These are phyloP conservation scores for Clonostachys rhizophaga DNA, from an alignment of 2,329 filamentous ascomycete genomes.

Conservation along the genomic window DNA sequence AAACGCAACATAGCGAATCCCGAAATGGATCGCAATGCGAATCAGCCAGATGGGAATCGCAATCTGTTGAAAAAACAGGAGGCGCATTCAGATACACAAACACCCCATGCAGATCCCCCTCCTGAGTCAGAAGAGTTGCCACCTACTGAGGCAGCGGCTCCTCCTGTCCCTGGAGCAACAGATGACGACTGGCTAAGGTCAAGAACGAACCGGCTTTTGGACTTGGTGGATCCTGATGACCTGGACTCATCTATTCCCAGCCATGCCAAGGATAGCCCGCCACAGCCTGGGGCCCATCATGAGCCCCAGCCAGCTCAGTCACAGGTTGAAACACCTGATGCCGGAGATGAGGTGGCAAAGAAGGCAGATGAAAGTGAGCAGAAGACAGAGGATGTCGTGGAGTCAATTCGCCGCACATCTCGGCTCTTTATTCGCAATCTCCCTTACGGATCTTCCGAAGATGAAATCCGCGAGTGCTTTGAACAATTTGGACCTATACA, in stretches of 20 bases:
- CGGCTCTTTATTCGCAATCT: constrained; percentile 88
- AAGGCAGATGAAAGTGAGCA: not conserved
- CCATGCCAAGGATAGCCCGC: not conserved
- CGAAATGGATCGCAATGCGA: too few relatives aligned
- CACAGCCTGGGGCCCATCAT: not conserved
- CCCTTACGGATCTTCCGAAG: constrained; percentile 72
- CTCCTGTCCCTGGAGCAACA: constrained; percentile 38
- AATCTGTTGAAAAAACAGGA: too few relatives aligned
- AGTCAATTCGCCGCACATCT: constrained; percentile 65
- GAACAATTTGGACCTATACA: constrained; percentile 68
- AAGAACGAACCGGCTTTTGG: constrained; percentile 79
- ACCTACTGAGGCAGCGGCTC: constrained; percentile 12
- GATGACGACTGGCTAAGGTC: constrained; percentile 92
- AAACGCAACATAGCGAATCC: constrained; percentile 19
- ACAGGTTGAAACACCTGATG: constrained; percentile 7
- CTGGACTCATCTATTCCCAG: constrained; percentile 6
- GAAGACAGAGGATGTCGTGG: constrained; percentile 21
- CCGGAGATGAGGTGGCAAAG: not conserved
- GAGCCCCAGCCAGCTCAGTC: constrained; percentile 5
- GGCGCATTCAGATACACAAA: too few relatives aligned
- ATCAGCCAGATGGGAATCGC: too few relatives aligned
- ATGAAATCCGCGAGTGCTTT: constrained; percentile 72
- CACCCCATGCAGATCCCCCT: too few relatives aligned
- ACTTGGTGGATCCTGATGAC: constrained; percentile 74
- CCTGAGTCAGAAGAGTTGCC: not conserved